Conservation (phyloP, 805 yeast species). For the Candida boidinii region DNA sequence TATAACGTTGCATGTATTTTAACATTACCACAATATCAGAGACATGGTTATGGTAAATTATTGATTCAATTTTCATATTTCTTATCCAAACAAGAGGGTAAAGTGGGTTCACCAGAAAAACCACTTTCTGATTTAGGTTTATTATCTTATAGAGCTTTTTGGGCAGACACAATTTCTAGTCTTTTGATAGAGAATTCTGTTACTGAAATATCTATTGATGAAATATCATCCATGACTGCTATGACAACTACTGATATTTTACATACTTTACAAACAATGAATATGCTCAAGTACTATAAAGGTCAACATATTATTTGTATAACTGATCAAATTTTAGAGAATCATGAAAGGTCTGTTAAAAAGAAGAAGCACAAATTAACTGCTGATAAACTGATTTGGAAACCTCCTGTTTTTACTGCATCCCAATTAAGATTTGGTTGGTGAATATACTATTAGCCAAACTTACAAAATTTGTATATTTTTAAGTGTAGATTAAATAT, state of each 20-base stretch:
- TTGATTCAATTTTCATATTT: conserved; percentile 92
- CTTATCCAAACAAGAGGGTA: conserved; percentile 78
- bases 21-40: conserved; percentile 92
- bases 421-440: conserved; percentile 94
- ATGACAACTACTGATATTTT: conserved; percentile 96
- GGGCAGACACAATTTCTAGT: conserved; percentile 86
- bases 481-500: neutral
- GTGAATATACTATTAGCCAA: conserved; percentile 34
- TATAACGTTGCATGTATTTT: conserved; percentile 96
- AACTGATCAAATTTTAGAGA: conserved; percentile 72
- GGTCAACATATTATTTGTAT: conserved; percentile 90
- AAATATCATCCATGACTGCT: conserved; percentile 74
- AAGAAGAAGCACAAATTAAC: conserved; percentile 71
- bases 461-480: neutral
- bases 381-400: conserved; percentile 72
- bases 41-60: conserved; percentile 88
- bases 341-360: conserved; percentile 58
- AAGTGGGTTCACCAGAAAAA: conserved; percentile 94
- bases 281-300: conserved; percentile 83
- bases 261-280: conserved; percentile 87
- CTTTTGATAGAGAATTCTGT: conserved; percentile 53
- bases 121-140: conserved; percentile 94
- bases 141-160: conserved; percentile 86
- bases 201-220: conserved; percentile 67
- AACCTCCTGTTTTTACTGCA: conserved; percentile 93